Evolutionary conservation across 2,329 filamentous ascomycete species (phyloP).

Genomic region (Mycosphaerella arachidis): DNA sequence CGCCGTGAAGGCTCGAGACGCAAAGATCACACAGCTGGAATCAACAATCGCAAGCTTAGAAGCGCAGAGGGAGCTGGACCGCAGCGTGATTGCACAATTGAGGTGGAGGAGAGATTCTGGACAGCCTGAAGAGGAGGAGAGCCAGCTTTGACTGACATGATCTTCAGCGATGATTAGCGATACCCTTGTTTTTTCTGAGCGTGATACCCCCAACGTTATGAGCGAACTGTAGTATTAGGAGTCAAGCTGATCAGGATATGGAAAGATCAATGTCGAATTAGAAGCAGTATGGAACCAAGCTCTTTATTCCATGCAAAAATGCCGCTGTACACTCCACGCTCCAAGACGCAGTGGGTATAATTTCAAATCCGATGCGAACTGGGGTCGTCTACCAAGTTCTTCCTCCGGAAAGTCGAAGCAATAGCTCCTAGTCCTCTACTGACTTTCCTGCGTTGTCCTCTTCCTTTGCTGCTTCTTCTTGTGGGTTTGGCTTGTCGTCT

Average conservation of each 20-base stretch:
- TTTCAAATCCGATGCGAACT: not conserved
- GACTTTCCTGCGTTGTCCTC: slow-evolving; percentile 33
- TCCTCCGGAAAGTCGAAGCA: not conserved
- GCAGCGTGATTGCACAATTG: slow-evolving; percentile 45
- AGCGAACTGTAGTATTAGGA: not conserved
- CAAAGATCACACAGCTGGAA: slow-evolving; percentile 61
- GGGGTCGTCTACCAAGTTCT: not conserved
- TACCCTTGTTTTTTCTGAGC: not conserved
- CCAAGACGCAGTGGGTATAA: not conserved
- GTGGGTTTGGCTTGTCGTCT: slow-evolving; percentile 20
- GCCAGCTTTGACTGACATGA: slow-evolving; percentile 4
- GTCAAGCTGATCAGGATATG: not conserved
- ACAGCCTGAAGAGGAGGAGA: slow-evolving; percentile 3
- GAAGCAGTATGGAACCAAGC: not conserved
- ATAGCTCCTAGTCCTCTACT: slow-evolving; percentile 33
- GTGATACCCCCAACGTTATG: not conserved
- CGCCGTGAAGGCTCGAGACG: slow-evolving; percentile 60
- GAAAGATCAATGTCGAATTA: not conserved
- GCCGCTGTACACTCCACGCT: not conserved
- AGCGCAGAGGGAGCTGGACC: slow-evolving; percentile 52
- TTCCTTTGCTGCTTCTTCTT: slow-evolving; percentile 28
- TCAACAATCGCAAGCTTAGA: slow-evolving; percentile 58
- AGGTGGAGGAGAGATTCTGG: slow-evolving; percentile 25
- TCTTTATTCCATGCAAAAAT: not conserved
- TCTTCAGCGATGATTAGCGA: not conserved